phyloP scores from a whole-genome alignment of 2,329 filamentous ascomycete genomes.

The Diaporthe caulivora region DNA sequence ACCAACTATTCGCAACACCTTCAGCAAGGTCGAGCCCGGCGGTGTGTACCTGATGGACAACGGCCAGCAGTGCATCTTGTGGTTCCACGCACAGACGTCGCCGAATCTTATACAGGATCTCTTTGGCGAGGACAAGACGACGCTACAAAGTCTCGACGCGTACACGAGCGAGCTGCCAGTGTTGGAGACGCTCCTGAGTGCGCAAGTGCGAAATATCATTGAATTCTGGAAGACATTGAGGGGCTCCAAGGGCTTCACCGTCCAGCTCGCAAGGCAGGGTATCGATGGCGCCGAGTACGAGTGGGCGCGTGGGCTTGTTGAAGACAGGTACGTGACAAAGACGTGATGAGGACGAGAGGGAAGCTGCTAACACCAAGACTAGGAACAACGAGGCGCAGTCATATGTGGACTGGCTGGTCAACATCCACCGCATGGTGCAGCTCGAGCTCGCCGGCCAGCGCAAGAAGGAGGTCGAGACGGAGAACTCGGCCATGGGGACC shows the following conservation, averaged over 20 bases:
- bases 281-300: conserved; percentile 97
- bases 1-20: conserved; percentile 82
- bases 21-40: conserved; percentile 89
- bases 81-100: conserved; percentile 92
- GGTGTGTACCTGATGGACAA: conserved; percentile 97
- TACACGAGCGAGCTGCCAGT: conserved; percentile 85
- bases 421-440: conserved; percentile 93
- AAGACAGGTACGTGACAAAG: conserved; percentile 71
- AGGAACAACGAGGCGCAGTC: conserved; percentile 94
- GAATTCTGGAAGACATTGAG: conserved; percentile 86
- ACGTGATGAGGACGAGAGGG: not conserved
- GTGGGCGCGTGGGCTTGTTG: conserved; percentile 90
- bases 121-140: conserved; percentile 81
- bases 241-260: conserved; percentile 87
- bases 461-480: conserved; percentile 72
- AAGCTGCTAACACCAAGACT: not conserved
- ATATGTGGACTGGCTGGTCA: conserved; percentile 98
- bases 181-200: conserved; percentile 91
- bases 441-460: conserved; percentile 83
- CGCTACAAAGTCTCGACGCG: conserved; percentile 82
- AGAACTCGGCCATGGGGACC: conserved; percentile 62
- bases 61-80: conserved; percentile 90
- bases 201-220: conserved; percentile 92
- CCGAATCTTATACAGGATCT: conserved; percentile 92
- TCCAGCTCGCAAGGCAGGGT: conserved; percentile 92